Base-by-base conservation (phyloP, 1,284 basidiomycete genomes). In the Microstroma glucosiphilum region DNA sequence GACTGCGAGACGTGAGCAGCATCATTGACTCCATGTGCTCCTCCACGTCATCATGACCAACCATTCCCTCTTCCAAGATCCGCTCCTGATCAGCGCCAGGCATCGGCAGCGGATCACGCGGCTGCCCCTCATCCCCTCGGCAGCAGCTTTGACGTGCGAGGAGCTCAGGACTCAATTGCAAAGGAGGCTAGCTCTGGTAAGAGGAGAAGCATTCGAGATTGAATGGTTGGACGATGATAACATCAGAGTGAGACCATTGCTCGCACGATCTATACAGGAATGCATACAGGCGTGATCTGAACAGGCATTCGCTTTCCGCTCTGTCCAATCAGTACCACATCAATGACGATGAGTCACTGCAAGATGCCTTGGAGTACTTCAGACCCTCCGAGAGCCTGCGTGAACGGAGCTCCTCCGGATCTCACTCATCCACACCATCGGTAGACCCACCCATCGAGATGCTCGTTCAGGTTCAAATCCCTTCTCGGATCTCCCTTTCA, bases 211-310 rank as follows among this genome's bases (percentile, higher is more conserved):
- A 48, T 54, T 54, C 51, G 51, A 54, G 21, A 25, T 54, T 6
- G 51, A 54, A 25, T 54, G 51, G 51, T 15, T 54, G 21, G 51
- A 54, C 15, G 51, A 54, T 26, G 51, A 54, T 13, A 54, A 54
- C 25, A 54, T 23, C 25, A 15, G 19, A 12, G 43, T 48, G 43
- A 21, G 43, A n/a, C 21, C 13, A n/a, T 3, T 6, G 15, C 17
- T 21, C n/a, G n/a, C n/a, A 12, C 6, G 17, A 21, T 6, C 43
- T 4, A 12, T 48, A 48, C 43, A 17, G 21, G 17, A 17, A n/a
- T 48, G 43, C 6, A n/a, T 21, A 21, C 43, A n/a, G 15, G 15
- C 12, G 43, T 48, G 43, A 12, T n/a, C 17, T 21, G 15, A n/a
- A 48, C 13, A 48, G 17, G 6, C 3, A 6, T 6, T 21, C 43